Conservation (phyloP, 2,329 filamentous ascomycete species). For the Magnaporthiopsis poae region DNA sequence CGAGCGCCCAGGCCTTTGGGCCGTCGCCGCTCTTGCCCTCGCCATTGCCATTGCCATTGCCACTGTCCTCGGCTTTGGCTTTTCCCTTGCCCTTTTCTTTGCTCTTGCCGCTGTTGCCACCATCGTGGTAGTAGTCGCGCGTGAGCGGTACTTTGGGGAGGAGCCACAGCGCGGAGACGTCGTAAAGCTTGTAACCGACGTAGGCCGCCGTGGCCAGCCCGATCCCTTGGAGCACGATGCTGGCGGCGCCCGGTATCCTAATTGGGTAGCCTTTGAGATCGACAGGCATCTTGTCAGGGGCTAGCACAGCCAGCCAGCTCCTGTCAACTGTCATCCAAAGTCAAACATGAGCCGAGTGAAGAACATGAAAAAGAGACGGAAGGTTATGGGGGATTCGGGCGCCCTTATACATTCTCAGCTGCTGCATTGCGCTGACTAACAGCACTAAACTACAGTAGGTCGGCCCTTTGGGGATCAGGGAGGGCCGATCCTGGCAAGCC, state of each 20-base stretch:
- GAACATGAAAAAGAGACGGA: not conserved
- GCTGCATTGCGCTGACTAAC: too few relatives aligned
- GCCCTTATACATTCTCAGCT: not conserved
- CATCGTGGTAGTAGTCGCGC: constrained; percentile 17
- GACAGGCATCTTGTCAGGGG: not conserved
- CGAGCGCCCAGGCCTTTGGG: constrained; percentile 18
- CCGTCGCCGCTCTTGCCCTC: too few relatives aligned
- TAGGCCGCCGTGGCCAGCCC: constrained; percentile 15
- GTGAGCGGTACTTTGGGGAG: constrained; percentile 15
- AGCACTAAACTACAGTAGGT: too few relatives aligned
- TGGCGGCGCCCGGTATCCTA: not conserved
- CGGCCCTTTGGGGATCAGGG: too few relatives aligned
- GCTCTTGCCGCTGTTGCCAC: not conserved
- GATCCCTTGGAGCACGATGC: constrained; percentile 9
- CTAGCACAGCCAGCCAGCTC: not conserved
- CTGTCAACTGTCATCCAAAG: not conserved
- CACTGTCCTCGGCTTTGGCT: too few relatives aligned
- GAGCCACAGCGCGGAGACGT: constrained; percentile 18
- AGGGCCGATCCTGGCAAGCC: too few relatives aligned
- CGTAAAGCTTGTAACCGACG: constrained; percentile 8
- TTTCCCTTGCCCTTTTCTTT: too few relatives aligned
- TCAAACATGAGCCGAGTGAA: not conserved
- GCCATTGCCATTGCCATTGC: not conserved
- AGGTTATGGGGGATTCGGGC: not conserved
- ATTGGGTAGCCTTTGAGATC: not conserved